Evolutionary conservation across 805 yeast species (phyloP).

Genomic region (Cyberlindnera americana): DNA sequence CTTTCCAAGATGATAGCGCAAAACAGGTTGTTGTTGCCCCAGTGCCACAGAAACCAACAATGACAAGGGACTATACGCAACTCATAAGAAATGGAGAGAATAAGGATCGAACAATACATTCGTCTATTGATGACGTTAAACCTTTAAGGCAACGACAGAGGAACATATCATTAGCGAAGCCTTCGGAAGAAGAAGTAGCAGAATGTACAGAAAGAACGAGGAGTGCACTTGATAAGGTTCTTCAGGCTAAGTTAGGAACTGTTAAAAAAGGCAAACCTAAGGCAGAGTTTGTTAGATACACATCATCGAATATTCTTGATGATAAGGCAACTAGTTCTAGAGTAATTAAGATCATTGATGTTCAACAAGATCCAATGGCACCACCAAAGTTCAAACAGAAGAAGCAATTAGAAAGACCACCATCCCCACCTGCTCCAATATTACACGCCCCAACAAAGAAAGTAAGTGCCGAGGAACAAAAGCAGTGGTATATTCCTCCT

Average conservation of each 20-base stretch:
- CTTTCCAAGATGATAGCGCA: background rate
- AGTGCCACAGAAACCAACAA: slow-evolving; percentile 1
- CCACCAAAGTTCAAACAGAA: slow-evolving; percentile 71
- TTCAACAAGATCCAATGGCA: slow-evolving; percentile 76
- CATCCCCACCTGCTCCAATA: slow-evolving; percentile 73
- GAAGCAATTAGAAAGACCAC: slow-evolving; percentile 67
- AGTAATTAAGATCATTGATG: slow-evolving; percentile 62
- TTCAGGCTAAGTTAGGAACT: slow-evolving; percentile 39
- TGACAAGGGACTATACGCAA: slow-evolving; percentile 20
- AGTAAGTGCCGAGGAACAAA: slow-evolving; percentile 68
- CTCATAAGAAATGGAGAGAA: slow-evolving; percentile 22
- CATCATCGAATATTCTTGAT: slow-evolving; percentile 37
- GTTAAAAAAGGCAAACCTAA: slow-evolving; percentile 25
- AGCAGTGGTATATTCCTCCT: slow-evolving; percentile 84
- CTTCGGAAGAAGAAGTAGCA: slow-evolving; percentile 43
- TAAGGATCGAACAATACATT: slow-evolving; percentile 30
- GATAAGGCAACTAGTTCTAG: slow-evolving; percentile 35
- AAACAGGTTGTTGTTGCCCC: slow-evolving; percentile 15
- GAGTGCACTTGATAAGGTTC: slow-evolving; percentile 47
- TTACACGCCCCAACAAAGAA: slow-evolving; percentile 44
- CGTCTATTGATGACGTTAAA: slow-evolving; percentile 53
- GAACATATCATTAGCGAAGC: slow-evolving; percentile 39
- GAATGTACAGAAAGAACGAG: slow-evolving; percentile 53
- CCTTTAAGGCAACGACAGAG: slow-evolving; percentile 52
- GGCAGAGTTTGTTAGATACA: slow-evolving; percentile 43